phyloP scores from a whole-genome alignment of 2,329 filamentous ascomycete species.

The Fusarium newnesense region DNA sequence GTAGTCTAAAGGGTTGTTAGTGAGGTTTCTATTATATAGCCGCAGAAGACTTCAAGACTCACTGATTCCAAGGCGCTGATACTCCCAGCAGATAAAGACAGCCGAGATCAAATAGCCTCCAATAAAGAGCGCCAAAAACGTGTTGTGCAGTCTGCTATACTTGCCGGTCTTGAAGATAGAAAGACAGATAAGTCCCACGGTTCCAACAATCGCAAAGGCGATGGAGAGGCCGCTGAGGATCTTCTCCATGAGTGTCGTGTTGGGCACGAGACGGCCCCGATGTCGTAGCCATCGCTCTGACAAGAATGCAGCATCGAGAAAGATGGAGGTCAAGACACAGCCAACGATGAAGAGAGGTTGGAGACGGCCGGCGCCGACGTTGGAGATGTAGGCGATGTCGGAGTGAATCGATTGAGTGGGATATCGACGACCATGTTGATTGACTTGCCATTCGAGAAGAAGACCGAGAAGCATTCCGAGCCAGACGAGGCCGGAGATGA shows the following conservation, averaged over 20 bases:
- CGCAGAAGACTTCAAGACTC: slow-evolving; percentile 42
- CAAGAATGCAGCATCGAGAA: slow-evolving; percentile 83
- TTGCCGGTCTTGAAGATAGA: slow-evolving; percentile 85
- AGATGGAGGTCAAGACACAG: slow-evolving; percentile 76
- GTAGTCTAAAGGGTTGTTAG: slow-evolving; percentile 63
- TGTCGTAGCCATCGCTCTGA: slow-evolving; percentile 89
- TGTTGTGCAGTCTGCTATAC: slow-evolving; percentile 74
- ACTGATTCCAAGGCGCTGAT: slow-evolving; percentile 83
- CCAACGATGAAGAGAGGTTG: slow-evolving; percentile 84
- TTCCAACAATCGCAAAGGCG: slow-evolving; percentile 77
- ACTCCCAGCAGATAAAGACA: slow-evolving; percentile 90
- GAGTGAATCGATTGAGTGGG: slow-evolving; percentile 68
- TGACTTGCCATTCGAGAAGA: slow-evolving; percentile 74
- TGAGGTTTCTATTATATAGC: neutral
- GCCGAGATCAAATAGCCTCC: slow-evolving; percentile 86
- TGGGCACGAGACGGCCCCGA: slow-evolving; percentile 79
- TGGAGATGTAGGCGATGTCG: slow-evolving; percentile 77
- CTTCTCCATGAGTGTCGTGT: slow-evolving; percentile 70
- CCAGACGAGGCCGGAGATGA: slow-evolving; percentile 74
- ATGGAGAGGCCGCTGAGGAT: slow-evolving; percentile 70
- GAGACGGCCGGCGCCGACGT: slow-evolving; percentile 69
- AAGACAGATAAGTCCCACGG: slow-evolving; percentile 81
- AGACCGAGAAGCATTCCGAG: slow-evolving; percentile 75
- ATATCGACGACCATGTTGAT: slow-evolving; percentile 65
- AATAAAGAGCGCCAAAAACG: slow-evolving; percentile 86